A percentile compares a stretch with the other conserved stretches of the same genome.
Evolutionary conservation across 148 eudicot species (phyloP).

Genomic region (Rhododendron mucronatum): DNA sequence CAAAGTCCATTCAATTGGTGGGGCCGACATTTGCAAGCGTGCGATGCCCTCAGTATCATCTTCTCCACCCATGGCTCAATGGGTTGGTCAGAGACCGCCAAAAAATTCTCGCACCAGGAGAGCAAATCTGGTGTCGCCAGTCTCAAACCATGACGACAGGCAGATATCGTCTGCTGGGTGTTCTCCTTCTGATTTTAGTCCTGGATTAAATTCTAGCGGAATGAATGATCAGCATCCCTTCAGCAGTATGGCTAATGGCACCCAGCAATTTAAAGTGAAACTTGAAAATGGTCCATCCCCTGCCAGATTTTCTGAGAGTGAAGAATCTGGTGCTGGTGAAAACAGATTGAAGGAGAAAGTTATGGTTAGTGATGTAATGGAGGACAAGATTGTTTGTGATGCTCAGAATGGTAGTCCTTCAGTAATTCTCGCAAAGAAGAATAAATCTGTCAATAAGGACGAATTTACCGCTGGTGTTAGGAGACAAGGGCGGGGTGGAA

Average conservation of each 20-base stretch:
- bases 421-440: constrained; percentile 36
- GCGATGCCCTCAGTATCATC: constrained; percentile 23
- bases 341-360: constrained; percentile 36
- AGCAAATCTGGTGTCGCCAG: constrained; percentile 40
- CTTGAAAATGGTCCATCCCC: constrained; percentile 33
- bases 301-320: constrained; percentile 31
- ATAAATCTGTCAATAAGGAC: constrained; percentile 23
- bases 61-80: constrained; percentile 33
- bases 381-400: constrained; percentile 9
- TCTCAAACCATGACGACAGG: constrained; percentile 33
- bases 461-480: constrained; percentile 21
- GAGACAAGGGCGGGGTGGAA: constrained; percentile 36
- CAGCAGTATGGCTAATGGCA: constrained; percentile 17
- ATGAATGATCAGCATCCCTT: constrained; percentile 22
- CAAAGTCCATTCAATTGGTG: constrained; percentile 9
- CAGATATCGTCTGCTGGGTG: constrained; percentile 26
- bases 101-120: constrained; percentile 50
- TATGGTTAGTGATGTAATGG: constrained; percentile 16
- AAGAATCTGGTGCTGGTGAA: constrained; percentile 25
- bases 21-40: constrained; percentile 20
- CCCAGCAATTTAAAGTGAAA: constrained; percentile 25
- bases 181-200: constrained; percentile 24
- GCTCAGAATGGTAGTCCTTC: constrained; percentile 34
- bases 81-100: constrained; percentile 50
- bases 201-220: constrained; percentile 22